These are phyloP conservation scores for Echeveria elegans DNA, from an alignment of 164 flowering plant species.

Conservation along the genomic window DNA sequence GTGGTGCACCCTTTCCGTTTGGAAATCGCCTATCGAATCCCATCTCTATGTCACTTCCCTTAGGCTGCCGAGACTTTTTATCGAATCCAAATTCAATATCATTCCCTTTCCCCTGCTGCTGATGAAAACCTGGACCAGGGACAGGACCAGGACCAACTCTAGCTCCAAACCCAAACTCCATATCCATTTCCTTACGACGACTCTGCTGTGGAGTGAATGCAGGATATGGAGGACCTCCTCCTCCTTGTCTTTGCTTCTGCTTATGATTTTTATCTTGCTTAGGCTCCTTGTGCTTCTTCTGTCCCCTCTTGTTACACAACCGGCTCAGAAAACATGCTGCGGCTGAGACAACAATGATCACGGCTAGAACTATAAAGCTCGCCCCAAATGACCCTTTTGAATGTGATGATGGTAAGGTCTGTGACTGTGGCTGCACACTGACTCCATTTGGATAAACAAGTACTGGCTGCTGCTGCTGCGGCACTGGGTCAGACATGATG, in stretches of 20 bases:
- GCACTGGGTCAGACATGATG: neutral
- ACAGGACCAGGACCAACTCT: neutral
- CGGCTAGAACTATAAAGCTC: constrained; percentile 1
- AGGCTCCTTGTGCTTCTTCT: neutral
- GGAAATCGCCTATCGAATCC: neutral
- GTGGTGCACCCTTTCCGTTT: neutral
- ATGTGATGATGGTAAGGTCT: neutral
- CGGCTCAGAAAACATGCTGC: neutral
- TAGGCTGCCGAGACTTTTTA: neutral
- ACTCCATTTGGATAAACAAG: neutral
- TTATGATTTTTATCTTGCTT: neutral
- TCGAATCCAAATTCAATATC: neutral
- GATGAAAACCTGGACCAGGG: too few species aligned
- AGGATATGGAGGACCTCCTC: neutral
- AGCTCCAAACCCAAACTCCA: neutral
- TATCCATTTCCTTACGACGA: constrained; percentile 2
- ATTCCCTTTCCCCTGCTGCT: too few species aligned
- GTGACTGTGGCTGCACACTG: neutral
- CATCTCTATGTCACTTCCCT: constrained; percentile 2
- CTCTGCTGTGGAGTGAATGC: constrained; percentile 2
- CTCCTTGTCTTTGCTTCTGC: neutral
- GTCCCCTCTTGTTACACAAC: neutral
- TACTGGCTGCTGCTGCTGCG: constrained; percentile 1
- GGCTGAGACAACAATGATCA: constrained; percentile 3
- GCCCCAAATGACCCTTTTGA: constrained; percentile 4